These are phyloP conservation scores for Coniella vitis DNA, from an alignment of 2,329 filamentous ascomycete genomes.

Conservation along the genomic window DNA sequence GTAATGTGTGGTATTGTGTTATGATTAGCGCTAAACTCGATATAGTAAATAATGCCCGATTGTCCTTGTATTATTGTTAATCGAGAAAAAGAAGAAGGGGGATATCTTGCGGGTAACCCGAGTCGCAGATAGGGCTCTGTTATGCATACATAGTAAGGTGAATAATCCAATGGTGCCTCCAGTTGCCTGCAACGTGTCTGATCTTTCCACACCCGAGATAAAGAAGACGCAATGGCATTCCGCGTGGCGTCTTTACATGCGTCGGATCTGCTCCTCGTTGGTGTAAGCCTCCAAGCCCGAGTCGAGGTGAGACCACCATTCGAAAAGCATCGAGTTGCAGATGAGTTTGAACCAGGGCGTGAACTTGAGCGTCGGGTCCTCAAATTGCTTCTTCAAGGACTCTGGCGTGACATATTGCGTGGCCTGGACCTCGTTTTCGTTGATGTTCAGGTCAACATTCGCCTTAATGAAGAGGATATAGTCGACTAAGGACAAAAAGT, in stretches of 20 bases:
- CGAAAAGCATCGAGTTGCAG: conserved; percentile 93
- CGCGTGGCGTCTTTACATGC: conserved; percentile 50
- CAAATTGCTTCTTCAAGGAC: conserved; percentile 78
- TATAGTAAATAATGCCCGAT: neutral
- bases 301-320: conserved; percentile 91
- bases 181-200: neutral
- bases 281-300: conserved; percentile 75
- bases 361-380: conserved; percentile 73
- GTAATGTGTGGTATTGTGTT: neutral
- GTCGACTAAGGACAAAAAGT: conserved; percentile 56
- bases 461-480: conserved; percentile 98
- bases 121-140: neutral
- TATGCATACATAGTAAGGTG: neutral
- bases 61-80: conserved; percentile 1
- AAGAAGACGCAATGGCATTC: neutral
- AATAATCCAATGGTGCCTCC: neutral
- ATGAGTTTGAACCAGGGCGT: conserved; percentile 99
- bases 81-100: neutral
- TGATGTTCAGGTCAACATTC: conserved; percentile 75
- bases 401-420: conserved; percentile 77
- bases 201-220: neutral
- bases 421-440: conserved; percentile 82
- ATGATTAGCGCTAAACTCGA: neutral
- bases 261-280: conserved; percentile 79
- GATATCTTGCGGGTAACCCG: conserved; percentile 6